Conservation (phyloP, 1,284 basidiomycete genomes). For the Ceratorhiza oryzae-sativae region DNA sequence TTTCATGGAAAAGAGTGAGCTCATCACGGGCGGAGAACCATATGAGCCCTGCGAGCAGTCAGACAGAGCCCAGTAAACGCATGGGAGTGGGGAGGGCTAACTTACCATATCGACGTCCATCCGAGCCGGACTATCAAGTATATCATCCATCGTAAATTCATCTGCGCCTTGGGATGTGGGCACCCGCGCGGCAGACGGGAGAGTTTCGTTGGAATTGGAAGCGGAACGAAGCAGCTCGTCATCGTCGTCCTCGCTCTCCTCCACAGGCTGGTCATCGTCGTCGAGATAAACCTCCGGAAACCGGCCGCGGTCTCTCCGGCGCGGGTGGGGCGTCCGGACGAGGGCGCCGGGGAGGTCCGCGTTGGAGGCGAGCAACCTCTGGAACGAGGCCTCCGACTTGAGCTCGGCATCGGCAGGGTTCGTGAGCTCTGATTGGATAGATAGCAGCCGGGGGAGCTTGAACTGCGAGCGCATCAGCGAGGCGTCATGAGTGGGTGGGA, state of each 20-base stretch:
- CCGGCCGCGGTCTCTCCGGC: slow-evolving; percentile 42
- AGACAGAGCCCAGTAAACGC: not conserved
- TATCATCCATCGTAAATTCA: slow-evolving; percentile 35
- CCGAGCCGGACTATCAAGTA: slow-evolving; percentile 40
- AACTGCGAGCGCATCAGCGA: slow-evolving; percentile 18
- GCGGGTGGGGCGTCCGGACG: slow-evolving; percentile 41
- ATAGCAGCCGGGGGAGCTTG: slow-evolving; percentile 39
- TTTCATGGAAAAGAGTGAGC: slow-evolving; percentile 33
- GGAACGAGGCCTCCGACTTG: slow-evolving; percentile 43
- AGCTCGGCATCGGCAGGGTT: slow-evolving; percentile 40
- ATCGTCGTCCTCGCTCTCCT: slow-evolving; percentile 39
- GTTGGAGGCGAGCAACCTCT: slow-evolving; percentile 43
- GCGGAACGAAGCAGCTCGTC: not conserved
- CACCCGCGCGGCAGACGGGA: not conserved
- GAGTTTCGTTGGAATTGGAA: slow-evolving; percentile 9
- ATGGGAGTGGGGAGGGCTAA: not conserved
- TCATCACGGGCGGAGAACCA: slow-evolving; percentile 38
- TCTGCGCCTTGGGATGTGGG: slow-evolving; percentile 21
- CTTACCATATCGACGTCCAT: slow-evolving; percentile 43
- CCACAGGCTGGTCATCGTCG: slow-evolving; percentile 40
- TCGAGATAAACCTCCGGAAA: slow-evolving; percentile 43
- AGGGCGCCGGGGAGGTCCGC: slow-evolving; percentile 42
- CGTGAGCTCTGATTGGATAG: slow-evolving; percentile 40
- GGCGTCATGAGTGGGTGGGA: not conserved
- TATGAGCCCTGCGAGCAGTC: slow-evolving; percentile 9